Conservation (phyloP, 1,284 basidiomycete genomes). For the Ceratobasidium sp. region DNA sequence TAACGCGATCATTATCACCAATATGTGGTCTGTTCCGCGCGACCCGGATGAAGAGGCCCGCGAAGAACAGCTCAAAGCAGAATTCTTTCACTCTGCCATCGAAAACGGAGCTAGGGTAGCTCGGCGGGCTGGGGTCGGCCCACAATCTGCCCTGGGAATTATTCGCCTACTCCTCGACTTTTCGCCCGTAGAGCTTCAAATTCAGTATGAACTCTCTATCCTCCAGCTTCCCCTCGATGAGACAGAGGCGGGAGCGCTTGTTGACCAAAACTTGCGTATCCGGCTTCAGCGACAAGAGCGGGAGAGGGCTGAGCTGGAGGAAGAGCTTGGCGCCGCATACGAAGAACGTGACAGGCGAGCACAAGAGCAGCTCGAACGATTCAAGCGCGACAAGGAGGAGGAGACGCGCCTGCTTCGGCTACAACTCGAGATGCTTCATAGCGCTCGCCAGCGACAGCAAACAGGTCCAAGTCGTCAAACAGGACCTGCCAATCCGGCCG, state of each 20-base stretch:
- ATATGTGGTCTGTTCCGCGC: slow-evolving; percentile 43
- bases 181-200: slow-evolving; percentile 1
- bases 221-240: neutral
- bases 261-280: slow-evolving; percentile 13
- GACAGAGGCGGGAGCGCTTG: slow-evolving; percentile 19
- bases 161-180: neutral
- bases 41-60: slow-evolving; percentile 36
- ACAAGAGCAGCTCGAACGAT: slow-evolving; percentile 28
- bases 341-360: slow-evolving; percentile 27
- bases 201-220: slow-evolving; percentile 9
- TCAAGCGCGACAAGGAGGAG: slow-evolving; percentile 9
- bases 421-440: slow-evolving; percentile 6
- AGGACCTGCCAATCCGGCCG: neutral
- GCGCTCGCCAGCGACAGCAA: neutral
- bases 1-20: slow-evolving; percentile 46
- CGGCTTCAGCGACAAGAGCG: slow-evolving; percentile 16
- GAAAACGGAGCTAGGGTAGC: slow-evolving; percentile 42
- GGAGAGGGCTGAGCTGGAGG: slow-evolving; percentile 19
- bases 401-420: neutral
- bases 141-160: slow-evolving; percentile 8
- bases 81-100: slow-evolving; percentile 45
- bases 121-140: slow-evolving; percentile 36
- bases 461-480: neutral
- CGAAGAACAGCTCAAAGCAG: slow-evolving; percentile 41
- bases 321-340: slow-evolving; percentile 11